Conservation (phyloP, 1,284 basidiomycete species). For the Anthracocystis walkeri region DNA sequence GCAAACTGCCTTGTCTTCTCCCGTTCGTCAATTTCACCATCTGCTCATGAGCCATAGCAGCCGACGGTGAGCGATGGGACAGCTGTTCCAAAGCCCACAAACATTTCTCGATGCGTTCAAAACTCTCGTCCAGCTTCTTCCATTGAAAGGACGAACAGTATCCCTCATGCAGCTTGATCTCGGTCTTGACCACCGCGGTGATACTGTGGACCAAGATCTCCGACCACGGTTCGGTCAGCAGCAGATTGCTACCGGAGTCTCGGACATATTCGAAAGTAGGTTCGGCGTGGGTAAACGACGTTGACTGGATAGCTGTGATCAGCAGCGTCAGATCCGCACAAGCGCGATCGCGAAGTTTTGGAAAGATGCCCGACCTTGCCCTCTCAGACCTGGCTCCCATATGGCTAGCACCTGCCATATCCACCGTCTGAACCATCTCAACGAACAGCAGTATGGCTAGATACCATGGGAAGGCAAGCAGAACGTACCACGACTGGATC, state of each 20-base stretch:
- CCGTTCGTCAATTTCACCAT: slow-evolving; percentile 7
- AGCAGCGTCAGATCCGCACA: slow-evolving; percentile 22
- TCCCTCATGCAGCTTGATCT: slow-evolving; percentile 28
- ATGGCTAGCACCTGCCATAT: slow-evolving; percentile 25
- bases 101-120: slow-evolving; percentile 12
- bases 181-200: slow-evolving; percentile 23
- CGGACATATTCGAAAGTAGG: slow-evolving; percentile 22
- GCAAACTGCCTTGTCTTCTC: slow-evolving; percentile 4
- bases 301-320: slow-evolving; percentile 23
- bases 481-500: slow-evolving; percentile 32
- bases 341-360: slow-evolving; percentile 19
- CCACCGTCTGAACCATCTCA: slow-evolving; percentile 34
- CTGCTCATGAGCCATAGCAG: slow-evolving; percentile 19
- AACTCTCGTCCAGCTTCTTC: slow-evolving; percentile 24
- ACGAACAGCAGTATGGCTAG: slow-evolving; percentile 29
- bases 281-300: slow-evolving; percentile 13
- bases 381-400: slow-evolving; percentile 9
- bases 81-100: slow-evolving; percentile 25
- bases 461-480: slow-evolving; percentile 33
- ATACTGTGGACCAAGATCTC: slow-evolving; percentile 31
- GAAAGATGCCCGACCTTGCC: slow-evolving; percentile 19
- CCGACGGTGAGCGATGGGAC: slow-evolving; percentile 22
- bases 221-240: slow-evolving; percentile 28
- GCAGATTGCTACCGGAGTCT: slow-evolving; percentile 24
- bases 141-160: slow-evolving; percentile 22